Percentiles rank a stretch among this genome's conserved stretches.
Conservation (phyloP, 768 basidiomycete species). For the Dendrothele bispora region DNA sequence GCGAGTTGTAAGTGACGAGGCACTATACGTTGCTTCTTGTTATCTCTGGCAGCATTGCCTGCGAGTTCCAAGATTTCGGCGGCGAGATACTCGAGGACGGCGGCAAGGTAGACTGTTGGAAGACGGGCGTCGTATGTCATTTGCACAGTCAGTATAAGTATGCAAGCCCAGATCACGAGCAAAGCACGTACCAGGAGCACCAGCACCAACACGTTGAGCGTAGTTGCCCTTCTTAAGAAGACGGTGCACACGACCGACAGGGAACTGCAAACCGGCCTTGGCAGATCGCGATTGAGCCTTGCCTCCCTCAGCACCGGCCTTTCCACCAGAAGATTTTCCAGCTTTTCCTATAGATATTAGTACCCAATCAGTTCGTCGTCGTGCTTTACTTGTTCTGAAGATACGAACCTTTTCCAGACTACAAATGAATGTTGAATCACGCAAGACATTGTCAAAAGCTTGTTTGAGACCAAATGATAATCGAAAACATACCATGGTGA, state of each 20-base stretch:
- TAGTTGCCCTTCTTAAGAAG: constrained; percentile 65
- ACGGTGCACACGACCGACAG: constrained; percentile 75
- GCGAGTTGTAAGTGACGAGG: constrained; percentile 78
- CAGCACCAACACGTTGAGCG: constrained; percentile 28
- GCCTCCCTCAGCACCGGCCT: constrained; percentile 12
- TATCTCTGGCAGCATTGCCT: constrained; percentile 60
- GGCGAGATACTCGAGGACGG: constrained; percentile 7
- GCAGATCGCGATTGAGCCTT: constrained; percentile 37
- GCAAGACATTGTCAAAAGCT: not conserved
- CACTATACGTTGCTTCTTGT: constrained; percentile 78
- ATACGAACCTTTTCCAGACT: constrained; percentile 7
- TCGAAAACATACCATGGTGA: not conserved
- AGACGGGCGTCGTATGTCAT: no score
- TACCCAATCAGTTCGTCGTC: no score
- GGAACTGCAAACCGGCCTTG: constrained; percentile 58
- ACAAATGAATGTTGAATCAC: not conserved
- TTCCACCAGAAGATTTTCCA: constrained; percentile 10
- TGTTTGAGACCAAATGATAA: not conserved
- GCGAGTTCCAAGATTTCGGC: constrained; percentile 48
- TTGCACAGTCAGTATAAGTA: not conserved
- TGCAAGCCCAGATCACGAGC: not conserved
- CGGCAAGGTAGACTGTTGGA: constrained; percentile 3
- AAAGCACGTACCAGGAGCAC: constrained; percentile 12
- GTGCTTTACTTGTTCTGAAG: not conserved
- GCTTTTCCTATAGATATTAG: constrained; percentile 1